Evolutionary conservation across 2,329 filamentous ascomycete genomes (phyloP), one percentile per base, ranked within the genome.

Genomic region (Aspergillus fumigatus): DNA sequence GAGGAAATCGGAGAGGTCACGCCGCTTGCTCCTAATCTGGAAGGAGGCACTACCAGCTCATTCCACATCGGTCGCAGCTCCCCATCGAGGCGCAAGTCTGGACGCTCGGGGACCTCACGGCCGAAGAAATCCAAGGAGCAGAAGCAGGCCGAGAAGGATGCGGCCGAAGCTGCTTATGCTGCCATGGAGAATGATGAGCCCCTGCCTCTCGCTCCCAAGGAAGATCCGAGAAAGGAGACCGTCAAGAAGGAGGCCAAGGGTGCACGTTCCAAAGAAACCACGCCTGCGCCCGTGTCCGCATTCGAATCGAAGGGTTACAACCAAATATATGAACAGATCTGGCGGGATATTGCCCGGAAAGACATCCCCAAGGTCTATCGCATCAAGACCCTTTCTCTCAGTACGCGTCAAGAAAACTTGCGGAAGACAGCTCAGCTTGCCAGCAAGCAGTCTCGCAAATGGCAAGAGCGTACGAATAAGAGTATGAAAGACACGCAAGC

Each of bases 381-480:
- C 64, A 83, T 97, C 71, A 95, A 95, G 55, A 85, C 87, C 55
- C 88, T 91, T 64, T 97, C 93, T 0, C 86, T 93, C 57, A 84
- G 87, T 8, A 95, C 88, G 40, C 95, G 95, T 71, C 85, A 89
- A 53, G 95, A 93, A n/a, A 99, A 99, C 67, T 83, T 96, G 50
- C 94, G 96, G 72, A 99, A 99, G 82, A 99, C 94, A 0, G 94
- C 92, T 14, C 93, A 97, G 66, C 80, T 99, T 43, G 94, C 94
- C 7, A 95, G 93, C 59, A 99, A 99, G 73, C 94, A 99, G 77
- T 93, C 94, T 53, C 92, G 95, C 70, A 84, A 95, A 69, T 99
- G 94, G 94, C 95, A 99, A 74, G 84, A 95, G 59, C 89, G 92
- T 45, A 99, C 94, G 53, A 99, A 99, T 80, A 97, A 99, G 82